These are phyloP conservation scores for Ramalina intermedia DNA, from an alignment of 495 filamentous ascomycete genomes.

Conservation along the genomic window DNA sequence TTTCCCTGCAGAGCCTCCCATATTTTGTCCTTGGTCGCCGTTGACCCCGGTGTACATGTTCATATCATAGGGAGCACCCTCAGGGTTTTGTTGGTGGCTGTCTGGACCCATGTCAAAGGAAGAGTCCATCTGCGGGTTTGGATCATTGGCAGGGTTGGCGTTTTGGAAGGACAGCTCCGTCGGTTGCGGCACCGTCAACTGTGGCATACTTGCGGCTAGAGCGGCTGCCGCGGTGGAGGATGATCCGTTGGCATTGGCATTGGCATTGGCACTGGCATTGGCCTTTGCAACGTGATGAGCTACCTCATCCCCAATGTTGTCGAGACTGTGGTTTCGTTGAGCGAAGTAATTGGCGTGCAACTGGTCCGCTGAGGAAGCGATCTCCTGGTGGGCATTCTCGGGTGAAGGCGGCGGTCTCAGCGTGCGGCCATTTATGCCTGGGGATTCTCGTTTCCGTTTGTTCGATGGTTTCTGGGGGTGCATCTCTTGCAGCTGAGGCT, in stretches of 20 bases:
- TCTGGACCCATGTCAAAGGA: conserved; percentile 22
- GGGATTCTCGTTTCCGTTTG: conserved; percentile 14
- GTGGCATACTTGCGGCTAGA: conserved; percentile 50
- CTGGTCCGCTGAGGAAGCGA: background rate
- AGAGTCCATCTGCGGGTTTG: conserved; percentile 24
- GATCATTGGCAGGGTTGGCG: conserved; percentile 21
- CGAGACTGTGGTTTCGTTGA: conserved; percentile 4
- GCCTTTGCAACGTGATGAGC: conserved; percentile 17
- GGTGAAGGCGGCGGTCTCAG: conserved; percentile 5
- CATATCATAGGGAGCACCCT: conserved; percentile 18
- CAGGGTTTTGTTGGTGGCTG: conserved; percentile 19
- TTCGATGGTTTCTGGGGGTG: conserved; percentile 9
- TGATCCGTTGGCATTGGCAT: conserved; percentile 15
- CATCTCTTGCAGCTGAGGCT: conserved; percentile 3
- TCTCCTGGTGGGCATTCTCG: conserved; percentile 8
- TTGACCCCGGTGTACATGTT: conserved; percentile 20
- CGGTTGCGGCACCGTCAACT: conserved; percentile 53
- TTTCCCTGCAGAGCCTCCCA: conserved; percentile 38
- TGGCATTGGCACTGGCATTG: conserved; percentile 17
- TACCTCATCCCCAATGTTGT: conserved; percentile 9
- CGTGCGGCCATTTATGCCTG: conserved; percentile 6
- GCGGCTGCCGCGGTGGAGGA: conserved; percentile 52
- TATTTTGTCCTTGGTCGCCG: conserved; percentile 33
- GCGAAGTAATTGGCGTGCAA: conserved; percentile 2
- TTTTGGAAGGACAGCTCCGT: conserved; percentile 54